phyloP scores from a whole-genome alignment of 2,329 filamentous ascomycete species.

The Cryphonectria naterciae region DNA sequence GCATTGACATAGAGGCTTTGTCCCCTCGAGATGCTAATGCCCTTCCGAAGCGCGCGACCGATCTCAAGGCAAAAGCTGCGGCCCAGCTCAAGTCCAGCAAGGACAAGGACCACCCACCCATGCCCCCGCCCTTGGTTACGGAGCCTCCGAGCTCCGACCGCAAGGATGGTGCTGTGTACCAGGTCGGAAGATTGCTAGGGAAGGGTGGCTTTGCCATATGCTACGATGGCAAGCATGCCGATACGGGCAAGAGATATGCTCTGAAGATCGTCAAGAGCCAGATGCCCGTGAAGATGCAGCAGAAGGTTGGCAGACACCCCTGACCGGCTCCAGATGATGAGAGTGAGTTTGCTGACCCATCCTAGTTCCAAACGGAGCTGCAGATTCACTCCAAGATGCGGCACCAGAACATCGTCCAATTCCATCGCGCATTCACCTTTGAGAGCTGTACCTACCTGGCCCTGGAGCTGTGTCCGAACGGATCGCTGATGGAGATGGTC shows the following conservation, averaged over 20 bases:
- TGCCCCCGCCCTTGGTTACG: conserved; percentile 62
- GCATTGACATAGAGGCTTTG: conserved; percentile 64
- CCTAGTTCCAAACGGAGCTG: conserved; percentile 76
- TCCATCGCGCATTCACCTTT: conserved; percentile 91
- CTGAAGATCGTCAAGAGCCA: conserved; percentile 83
- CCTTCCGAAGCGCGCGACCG: conserved; percentile 55
- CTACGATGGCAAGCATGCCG: conserved; percentile 70
- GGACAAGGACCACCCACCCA: conserved; percentile 69
- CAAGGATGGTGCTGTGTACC: conserved; percentile 71
- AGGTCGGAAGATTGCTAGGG: conserved; percentile 73
- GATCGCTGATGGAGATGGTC: conserved; percentile 96
- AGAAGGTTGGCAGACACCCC: conserved; percentile 63
- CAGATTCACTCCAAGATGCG: conserved; percentile 99
- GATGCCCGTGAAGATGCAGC: conserved; percentile 82
- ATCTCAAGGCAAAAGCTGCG: conserved; percentile 57
- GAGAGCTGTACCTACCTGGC: conserved; percentile 90
- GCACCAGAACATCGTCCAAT: conserved; percentile 94
- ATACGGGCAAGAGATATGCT: conserved; percentile 70
- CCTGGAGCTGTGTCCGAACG: conserved; percentile 91
- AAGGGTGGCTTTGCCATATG: conserved; percentile 85
- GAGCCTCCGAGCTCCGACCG: conserved; percentile 72
- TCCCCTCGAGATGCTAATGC: conserved; percentile 68
- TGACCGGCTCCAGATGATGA: neutral
- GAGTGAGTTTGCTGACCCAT: conserved; percentile 18
- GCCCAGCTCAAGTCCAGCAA: conserved; percentile 60